phyloP scores from a whole-genome alignment of 768 basidiomycete genomes.

The Mycena indigotica region DNA sequence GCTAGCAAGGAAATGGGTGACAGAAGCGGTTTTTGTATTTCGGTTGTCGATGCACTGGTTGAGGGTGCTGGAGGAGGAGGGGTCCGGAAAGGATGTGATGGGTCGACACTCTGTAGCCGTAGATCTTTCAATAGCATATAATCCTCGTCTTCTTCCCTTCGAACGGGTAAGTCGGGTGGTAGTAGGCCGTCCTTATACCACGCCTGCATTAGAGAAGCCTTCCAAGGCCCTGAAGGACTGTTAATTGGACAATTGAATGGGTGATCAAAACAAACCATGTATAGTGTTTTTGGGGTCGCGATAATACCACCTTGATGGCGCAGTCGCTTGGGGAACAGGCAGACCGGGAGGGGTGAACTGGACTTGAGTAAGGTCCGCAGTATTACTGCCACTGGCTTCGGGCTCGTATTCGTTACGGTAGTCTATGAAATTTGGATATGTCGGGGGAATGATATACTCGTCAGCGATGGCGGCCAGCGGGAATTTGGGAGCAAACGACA shows the following conservation, averaged over 20 bases:
- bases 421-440: conserved; percentile 77
- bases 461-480: conserved; percentile 88
- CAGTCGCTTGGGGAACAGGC: conserved; percentile 65
- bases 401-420: conserved; percentile 69
- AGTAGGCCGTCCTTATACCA: conserved; percentile 87
- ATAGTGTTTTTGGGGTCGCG: conserved; percentile 79
- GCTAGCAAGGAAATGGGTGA: conserved; percentile 73
- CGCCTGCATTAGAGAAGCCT: conserved; percentile 82
- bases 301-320: conserved; percentile 81
- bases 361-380: conserved; percentile 54
- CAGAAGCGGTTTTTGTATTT: conserved; percentile 59
- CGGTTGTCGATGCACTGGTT: conserved; percentile 22
- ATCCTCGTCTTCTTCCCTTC: conserved; percentile 71
- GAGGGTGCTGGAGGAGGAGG: conserved; percentile 41
- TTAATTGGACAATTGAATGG: conserved; percentile 6
- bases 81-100: conserved; percentile 74
- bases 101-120: conserved; percentile 76
- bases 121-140: conserved; percentile 74
- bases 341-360: conserved; percentile 82
- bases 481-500: conserved; percentile 82
- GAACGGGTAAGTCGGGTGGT: conserved; percentile 79
- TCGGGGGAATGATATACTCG: conserved; percentile 90
- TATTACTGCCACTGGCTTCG: conserved; percentile 44
- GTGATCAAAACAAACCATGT: conserved; percentile 57
- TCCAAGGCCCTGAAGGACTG: conserved; percentile 72